phyloP scores from a whole-genome alignment of 2,329 filamentous ascomycete genomes.

The Leptodontidium sp. region DNA sequence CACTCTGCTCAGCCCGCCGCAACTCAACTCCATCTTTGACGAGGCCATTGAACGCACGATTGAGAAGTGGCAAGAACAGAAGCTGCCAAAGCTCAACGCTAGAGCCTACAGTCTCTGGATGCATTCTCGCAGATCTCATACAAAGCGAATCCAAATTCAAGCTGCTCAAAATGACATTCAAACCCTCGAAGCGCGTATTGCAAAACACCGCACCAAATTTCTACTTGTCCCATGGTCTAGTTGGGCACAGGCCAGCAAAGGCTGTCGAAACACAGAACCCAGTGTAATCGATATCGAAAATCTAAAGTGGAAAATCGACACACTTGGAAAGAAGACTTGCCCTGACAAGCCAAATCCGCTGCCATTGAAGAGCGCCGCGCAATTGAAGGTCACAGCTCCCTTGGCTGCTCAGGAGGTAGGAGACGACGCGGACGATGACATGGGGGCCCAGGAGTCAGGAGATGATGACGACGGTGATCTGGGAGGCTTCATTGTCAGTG shows the following conservation, averaged over 20 bases:
- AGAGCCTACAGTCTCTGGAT: conserved; percentile 71
- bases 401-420: conserved; percentile 35
- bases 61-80: conserved; percentile 64
- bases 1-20: conserved; percentile 51
- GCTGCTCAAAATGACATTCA: conserved; percentile 53
- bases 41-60: conserved; percentile 60
- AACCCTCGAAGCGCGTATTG: conserved; percentile 59
- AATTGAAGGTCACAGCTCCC: conserved; percentile 22
- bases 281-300: conserved; percentile 69
- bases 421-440: conserved; percentile 52
- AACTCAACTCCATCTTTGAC: conserved; percentile 62
- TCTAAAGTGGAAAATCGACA: conserved; percentile 57
- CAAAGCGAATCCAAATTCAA: conserved; percentile 53
- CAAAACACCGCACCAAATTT: conserved; percentile 63
- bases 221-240: conserved; percentile 60
- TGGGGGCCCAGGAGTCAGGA: conserved; percentile 42
- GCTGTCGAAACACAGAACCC: conserved; percentile 67
- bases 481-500: conserved; percentile 58
- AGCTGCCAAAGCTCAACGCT: conserved; percentile 61
- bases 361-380: conserved; percentile 14
- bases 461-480: conserved; percentile 53
- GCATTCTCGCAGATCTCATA: conserved; percentile 55
- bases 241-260: conserved; percentile 59
- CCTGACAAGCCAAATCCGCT: conserved; percentile 45
- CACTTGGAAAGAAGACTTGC: conserved; percentile 55